A percentile compares a stretch with the other conserved stretches of the same genome.
phyloP scores from a whole-genome alignment of 805 yeast species.

The Priceomyces castillae region DNA sequence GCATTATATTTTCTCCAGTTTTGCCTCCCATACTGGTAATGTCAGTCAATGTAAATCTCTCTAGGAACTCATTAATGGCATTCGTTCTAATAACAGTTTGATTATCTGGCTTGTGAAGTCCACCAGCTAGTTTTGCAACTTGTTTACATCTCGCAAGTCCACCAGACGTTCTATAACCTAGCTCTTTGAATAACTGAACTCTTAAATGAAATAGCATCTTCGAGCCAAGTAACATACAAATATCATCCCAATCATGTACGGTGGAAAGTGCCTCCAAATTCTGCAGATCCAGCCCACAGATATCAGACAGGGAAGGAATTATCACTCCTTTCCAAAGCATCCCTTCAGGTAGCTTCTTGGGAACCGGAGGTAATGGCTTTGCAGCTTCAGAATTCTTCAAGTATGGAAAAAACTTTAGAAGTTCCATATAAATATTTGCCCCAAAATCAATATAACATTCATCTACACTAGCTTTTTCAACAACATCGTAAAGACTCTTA shows the following conservation, averaged over 20 bases:
- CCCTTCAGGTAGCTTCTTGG: constrained; percentile 29
- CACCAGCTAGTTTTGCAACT: constrained; percentile 84
- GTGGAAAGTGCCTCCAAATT: background rate
- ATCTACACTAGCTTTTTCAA: constrained; percentile 95
- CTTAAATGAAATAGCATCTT: constrained; percentile 56
- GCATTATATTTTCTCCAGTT: constrained; percentile 58
- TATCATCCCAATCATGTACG: constrained; percentile 70
- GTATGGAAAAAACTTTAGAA: constrained; percentile 48
- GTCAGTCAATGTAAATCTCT: constrained; percentile 62
- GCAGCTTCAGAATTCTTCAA: constrained; percentile 21
- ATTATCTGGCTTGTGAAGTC: constrained; percentile 76
- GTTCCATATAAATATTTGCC: constrained; percentile 46
- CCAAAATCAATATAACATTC: constrained; percentile 90
- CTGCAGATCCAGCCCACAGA: background rate
- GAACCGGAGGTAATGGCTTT: constrained; percentile 45
- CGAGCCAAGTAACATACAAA: constrained; percentile 66
- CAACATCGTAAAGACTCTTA: constrained; percentile 56
- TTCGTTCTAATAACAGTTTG: constrained; percentile 69
- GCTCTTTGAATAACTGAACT: constrained; percentile 43
- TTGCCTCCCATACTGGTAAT: constrained; percentile 94
- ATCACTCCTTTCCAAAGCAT: constrained; percentile 33
- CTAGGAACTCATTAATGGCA: constrained; percentile 52
- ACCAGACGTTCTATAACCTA: constrained; percentile 86
- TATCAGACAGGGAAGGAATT: background rate
- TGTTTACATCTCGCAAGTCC: constrained; percentile 78